Conservation (phyloP, 2,329 filamentous ascomycete species). For the Herpotrichia juniperi region DNA sequence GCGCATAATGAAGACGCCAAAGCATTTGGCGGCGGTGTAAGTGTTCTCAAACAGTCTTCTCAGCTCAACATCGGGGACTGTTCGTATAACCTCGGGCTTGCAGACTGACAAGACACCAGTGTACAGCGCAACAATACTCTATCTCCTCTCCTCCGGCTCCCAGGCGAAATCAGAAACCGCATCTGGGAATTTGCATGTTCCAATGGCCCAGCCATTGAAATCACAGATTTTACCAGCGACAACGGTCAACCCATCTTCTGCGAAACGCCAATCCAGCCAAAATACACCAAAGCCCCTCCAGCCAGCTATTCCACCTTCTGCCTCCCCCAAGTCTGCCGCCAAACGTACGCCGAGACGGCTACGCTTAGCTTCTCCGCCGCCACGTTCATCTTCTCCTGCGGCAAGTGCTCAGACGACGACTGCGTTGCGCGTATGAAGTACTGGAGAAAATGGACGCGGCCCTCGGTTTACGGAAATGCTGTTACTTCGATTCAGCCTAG, state of each 20-base stretch:
- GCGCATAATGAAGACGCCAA: too few species aligned
- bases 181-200: not conserved
- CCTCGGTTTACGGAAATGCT: not conserved
- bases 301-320: slow-evolving; percentile 5
- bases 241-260: not conserved
- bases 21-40: too few species aligned
- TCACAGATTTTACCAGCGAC: not conserved
- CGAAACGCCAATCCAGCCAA: not conserved
- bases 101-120: not conserved
- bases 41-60: too few species aligned
- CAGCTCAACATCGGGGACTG: too few species aligned
- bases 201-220: not conserved
- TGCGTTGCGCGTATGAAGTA: not conserved
- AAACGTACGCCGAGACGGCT: slow-evolving; percentile 19
- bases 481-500: not conserved
- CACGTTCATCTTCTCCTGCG: slow-evolving; percentile 11
- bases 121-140: not conserved
- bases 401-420: not conserved
- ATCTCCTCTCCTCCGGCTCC: not conserved
- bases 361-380: slow-evolving; percentile 14
- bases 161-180: not conserved
- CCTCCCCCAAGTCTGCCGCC: slow-evolving; percentile 16
- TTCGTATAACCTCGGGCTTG: too few species aligned
- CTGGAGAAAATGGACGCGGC: not conserved
- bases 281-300: not conserved